Evolutionary conservation across 139 green algal species (phyloP), one percentile per base, ranked within the genome.

Genomic region (Mesostigma viride): DNA sequence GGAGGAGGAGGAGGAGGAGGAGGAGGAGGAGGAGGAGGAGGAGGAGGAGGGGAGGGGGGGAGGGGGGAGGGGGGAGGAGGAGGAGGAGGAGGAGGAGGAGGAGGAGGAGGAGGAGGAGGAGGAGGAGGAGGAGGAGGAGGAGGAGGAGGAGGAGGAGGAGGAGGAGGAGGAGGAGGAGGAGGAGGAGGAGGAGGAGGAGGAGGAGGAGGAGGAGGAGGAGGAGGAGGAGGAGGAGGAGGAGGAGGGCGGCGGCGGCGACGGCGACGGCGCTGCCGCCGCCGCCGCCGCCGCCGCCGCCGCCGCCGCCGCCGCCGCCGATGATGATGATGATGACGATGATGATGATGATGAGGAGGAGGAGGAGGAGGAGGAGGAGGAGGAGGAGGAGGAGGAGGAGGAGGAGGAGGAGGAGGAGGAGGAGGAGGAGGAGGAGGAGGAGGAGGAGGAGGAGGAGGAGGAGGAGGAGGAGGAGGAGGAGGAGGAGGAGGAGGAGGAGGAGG

Each of bases 311-410:
- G n/a, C n/a, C n/a, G n/a, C n/a, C n/a, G n/a, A n/a, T n/a, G n/a
- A n/a, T n/a, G n/a, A n/a, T n/a, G n/a, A n/a, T n/a, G n/a, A n/a
- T n/a, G n/a, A n/a, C n/a, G n/a, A n/a, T n/a, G n/a, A n/a, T n/a
- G n/a, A n/a, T n/a, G n/a, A n/a, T n/a, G n/a, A n/a, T n/a, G n/a
- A n/a, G n/a, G n/a, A n/a, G 40, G 40, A 48, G 40, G 40, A 48
- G 40, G 40, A 48, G 40, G 40, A 48, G 40, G 40, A 48, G 40
- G 40, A 48, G 40, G 40, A 48, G 40, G 40, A 14, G 40, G 40
- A 48, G 40, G 40, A 48, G 40, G 40, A 48, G 40, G 40, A 48
- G 40, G 40, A 48, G 40, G 40, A 48, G 40, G 40, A 48, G 40
- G 40, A 48, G 40, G 40, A 48, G 40, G 40, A 48, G 40, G 40